phyloP scores from a whole-genome alignment of 148 eudicot genomes.

The Simmondsia chinensis region DNA sequence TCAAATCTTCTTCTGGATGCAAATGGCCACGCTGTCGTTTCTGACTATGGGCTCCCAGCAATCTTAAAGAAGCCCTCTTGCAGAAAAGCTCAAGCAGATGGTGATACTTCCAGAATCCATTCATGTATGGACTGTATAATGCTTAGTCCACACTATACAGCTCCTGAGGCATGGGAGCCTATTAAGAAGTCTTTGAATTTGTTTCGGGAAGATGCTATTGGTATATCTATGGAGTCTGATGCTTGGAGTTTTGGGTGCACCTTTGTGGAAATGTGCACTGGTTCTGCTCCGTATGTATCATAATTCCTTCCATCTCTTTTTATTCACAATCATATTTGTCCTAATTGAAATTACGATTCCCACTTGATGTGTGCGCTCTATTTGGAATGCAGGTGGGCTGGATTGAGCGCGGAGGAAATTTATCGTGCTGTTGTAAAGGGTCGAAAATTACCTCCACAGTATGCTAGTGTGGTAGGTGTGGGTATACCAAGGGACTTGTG shows the following conservation, averaged over 20 bases:
- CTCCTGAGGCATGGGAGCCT: slow-evolving; percentile 99
- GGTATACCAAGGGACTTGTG: slow-evolving; percentile 95
- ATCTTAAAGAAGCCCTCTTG: slow-evolving; percentile 83
- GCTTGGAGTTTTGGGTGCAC: slow-evolving; percentile 99
- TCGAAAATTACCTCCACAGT: slow-evolving; percentile 86
- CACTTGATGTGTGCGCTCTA: slow-evolving; percentile 3
- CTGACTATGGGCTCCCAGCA: slow-evolving; percentile 94
- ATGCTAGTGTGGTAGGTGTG: slow-evolving; percentile 95
- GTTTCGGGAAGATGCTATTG: slow-evolving; percentile 91
- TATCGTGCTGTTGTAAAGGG: slow-evolving; percentile 82
- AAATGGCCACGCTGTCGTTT: slow-evolving; percentile 80
- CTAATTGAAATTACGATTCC: background rate
- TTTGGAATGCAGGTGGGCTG: slow-evolving; percentile 72
- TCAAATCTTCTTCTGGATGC: slow-evolving; percentile 90
- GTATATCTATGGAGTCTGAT: slow-evolving; percentile 92
- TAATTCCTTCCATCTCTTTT: background rate
- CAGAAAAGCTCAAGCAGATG: slow-evolving; percentile 68
- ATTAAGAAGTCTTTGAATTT: slow-evolving; percentile 76
- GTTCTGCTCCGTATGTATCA: slow-evolving; percentile 76
- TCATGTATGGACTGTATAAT: slow-evolving; percentile 98
- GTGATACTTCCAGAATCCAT: slow-evolving; percentile 71
- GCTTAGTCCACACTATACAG: slow-evolving; percentile 92
- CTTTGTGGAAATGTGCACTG: slow-evolving; percentile 98
- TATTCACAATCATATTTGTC: too few relatives aligned
- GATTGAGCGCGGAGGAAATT: slow-evolving; percentile 87